Base-by-base conservation (phyloP, 2,329 filamentous ascomycete genomes). In the Clarireedia monteithiana region DNA sequence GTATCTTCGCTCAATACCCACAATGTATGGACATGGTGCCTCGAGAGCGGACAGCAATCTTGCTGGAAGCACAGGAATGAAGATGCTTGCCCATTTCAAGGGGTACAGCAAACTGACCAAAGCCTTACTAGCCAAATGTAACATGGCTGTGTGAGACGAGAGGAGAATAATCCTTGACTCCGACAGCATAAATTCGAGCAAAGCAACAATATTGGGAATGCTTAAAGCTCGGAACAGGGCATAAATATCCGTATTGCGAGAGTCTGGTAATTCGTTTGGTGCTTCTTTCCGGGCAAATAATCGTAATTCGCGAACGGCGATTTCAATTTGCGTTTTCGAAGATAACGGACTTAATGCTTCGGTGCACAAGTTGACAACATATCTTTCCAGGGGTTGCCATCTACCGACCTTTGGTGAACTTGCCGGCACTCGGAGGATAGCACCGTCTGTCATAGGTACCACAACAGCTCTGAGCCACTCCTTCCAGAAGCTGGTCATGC, bases 91-190 rank as follows among this genome's bases (percentile, higher is more conserved):
- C 92, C 94, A 97, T 61, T 90, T 88, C 52, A 97, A 75, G 6
- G 91, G 92, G 69, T 96, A 99, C 20, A 99, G 75, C 39, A 97
- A 75, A 69, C 86, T 91, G 34, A 83, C 82, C 56, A 97, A 75
- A n/a, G 92, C 91, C 70, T 91, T 85, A 66, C 88, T 95, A 38
- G 91, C 92, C 46, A 97, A 80, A 67, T 97, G 91, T 57, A 99
- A 79, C 94, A 99, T 97, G 50, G 91, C 86, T 1, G 92, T 94
- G 70, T 99, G 91, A 1, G 91, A 96, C 7, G 94, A 97, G 20
- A 97, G 78, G 62, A 99, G 85, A 68, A 99, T 96, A 71, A 99
- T 96, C 57, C 92, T 88, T 46, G 91, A 94, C 74, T 99, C 94
- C 1, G 89, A 82, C 69, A 99, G 80, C 62, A 90, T 88, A 71